Conservation (phyloP, 768 basidiomycete genomes). For the Postia placenta region DNA sequence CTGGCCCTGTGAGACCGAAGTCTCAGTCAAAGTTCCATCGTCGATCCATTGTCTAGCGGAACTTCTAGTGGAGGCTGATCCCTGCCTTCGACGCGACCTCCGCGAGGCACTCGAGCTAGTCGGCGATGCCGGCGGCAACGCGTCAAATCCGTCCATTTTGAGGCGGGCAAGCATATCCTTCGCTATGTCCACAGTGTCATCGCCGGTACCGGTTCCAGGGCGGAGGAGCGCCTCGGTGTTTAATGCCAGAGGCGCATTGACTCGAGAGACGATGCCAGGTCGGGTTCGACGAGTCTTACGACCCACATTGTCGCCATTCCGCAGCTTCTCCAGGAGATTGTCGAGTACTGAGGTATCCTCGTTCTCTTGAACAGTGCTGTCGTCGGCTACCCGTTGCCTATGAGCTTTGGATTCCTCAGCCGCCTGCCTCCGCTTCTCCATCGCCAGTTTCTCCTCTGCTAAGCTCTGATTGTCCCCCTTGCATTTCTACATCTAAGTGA, state of each 20-base stretch:
- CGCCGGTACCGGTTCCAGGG: slow-evolving; percentile 24
- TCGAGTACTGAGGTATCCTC: slow-evolving; percentile 61
- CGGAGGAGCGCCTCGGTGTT: slow-evolving; percentile 26
- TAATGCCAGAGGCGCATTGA: slow-evolving; percentile 28
- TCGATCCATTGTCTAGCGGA: neutral
- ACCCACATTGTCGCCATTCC: slow-evolving; percentile 59
- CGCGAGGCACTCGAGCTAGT: slow-evolving; percentile 2
- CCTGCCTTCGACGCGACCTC: no score
- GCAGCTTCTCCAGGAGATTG: slow-evolving; percentile 62
- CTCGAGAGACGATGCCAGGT: slow-evolving; percentile 30
- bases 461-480: slow-evolving; percentile 70
- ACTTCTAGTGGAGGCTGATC: neutral
- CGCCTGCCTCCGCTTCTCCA: slow-evolving; percentile 64
- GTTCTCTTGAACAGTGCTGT: slow-evolving; percentile 33
- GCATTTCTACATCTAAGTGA: slow-evolving; percentile 61
- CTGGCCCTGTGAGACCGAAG: neutral
- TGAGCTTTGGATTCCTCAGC: slow-evolving; percentile 56
- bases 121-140: slow-evolving; percentile 16
- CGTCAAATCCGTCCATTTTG: slow-evolving; percentile 41
- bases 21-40: neutral
- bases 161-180: slow-evolving; percentile 72
- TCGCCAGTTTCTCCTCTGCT: slow-evolving; percentile 62
- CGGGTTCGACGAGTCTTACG: slow-evolving; percentile 49
- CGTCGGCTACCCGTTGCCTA: slow-evolving; percentile 44
- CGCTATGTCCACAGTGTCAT: slow-evolving; percentile 54